Evolutionary conservation across 164 flowering plant species (phyloP), one percentile per base, ranked within the genome.

Genomic region (Santalum album): DNA sequence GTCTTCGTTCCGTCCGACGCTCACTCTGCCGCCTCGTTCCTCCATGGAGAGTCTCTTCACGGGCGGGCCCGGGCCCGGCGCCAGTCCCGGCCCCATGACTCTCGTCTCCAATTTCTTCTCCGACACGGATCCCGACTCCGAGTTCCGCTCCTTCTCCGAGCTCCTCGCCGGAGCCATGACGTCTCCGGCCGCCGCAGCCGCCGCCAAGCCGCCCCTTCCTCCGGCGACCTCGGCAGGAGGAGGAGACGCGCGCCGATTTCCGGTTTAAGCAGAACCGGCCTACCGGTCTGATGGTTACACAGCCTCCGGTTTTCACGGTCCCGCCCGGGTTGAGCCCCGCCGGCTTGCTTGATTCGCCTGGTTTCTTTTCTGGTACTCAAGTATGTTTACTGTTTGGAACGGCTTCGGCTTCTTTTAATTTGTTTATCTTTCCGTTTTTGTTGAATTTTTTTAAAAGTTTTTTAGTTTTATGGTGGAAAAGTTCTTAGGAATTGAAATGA

Each of bases 1-100:
- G 42, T 4, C 42, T 10, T 38, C 42, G 34, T 21, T 61, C 22
- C 76, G 79, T 2, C 89, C 94, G 0, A 70, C 84, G 2, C 74
- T 88, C 12, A 23, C 76, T 19, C 74, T 84, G 11, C 97, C 97
- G 0, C 80, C 84, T 0, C 69, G 86, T 4, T 57, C 83, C 0
- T 44, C 84, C 10, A 45, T 71, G 46, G 96, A 81, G 25, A 48
- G 61, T 49, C 19, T 80, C 39, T 83, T 80, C 65, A 7, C 54
- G 4, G 78, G 76, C 18, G 72, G 75, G n/a, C n/a, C 55, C 36
- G 78, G 72, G 25, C 29, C 57, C 16, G 79, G 75, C 0, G 70
- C 63, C 56, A 80, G 90, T 36, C 90, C 86, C 0, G 90, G 90
- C 6, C 89, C 89, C 20, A 76, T 83, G 86, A 76, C 80, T 35